These are phyloP conservation scores for Fusarium sp. DNA, from an alignment of 2,329 filamentous ascomycete species.

Conservation along the genomic window DNA sequence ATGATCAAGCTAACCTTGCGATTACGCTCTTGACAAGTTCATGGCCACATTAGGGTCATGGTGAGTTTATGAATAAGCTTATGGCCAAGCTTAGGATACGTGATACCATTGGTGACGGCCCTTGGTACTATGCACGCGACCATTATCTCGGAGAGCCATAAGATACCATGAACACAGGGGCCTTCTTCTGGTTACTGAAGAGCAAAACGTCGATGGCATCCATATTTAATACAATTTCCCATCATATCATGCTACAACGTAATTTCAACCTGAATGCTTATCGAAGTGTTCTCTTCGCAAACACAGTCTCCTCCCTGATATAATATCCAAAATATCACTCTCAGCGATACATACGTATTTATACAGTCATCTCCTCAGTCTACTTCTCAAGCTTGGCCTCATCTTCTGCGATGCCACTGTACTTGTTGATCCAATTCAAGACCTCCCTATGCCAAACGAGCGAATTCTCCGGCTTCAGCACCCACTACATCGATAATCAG, in stretches of 20 bases:
- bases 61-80: too few relatives aligned
- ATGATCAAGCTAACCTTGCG: background rate
- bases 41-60: too few relatives aligned
- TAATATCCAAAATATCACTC: background rate
- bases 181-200: background rate
- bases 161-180: background rate
- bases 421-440: constrained; percentile 79
- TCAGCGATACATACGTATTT: background rate
- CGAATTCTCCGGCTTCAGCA: constrained; percentile 90
- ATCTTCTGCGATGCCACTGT: constrained; percentile 58
- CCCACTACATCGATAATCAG: constrained; percentile 66
- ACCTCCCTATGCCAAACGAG: constrained; percentile 92
- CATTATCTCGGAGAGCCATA: background rate
- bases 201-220: background rate
- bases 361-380: constrained; percentile 36
- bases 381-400: constrained; percentile 36
- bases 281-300: background rate
- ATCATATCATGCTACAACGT: background rate
- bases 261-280: background rate
- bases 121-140: background rate
- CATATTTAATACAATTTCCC: background rate
- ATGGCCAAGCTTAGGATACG: background rate
- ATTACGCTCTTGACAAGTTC: background rate
- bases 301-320: background rate
- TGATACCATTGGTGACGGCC: background rate